Evolutionary conservation across 2,329 filamentous ascomycete species (phyloP).

Genomic region (Xylaria sp.): DNA sequence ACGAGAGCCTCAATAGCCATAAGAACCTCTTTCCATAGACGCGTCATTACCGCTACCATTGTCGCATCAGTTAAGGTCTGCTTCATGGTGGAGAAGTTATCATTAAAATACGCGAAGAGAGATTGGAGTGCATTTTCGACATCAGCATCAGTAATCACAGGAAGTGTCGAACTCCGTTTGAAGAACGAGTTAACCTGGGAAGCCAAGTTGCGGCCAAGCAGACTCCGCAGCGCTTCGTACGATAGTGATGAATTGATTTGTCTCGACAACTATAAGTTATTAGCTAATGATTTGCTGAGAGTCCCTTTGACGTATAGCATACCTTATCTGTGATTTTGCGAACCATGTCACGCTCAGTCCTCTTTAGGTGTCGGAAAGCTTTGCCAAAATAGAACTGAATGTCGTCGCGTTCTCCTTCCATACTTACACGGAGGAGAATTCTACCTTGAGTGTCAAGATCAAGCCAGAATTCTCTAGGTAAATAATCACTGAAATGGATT

Average conservation of each 20-base stretch:
- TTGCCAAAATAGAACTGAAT: constrained; percentile 99
- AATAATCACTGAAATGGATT: constrained; percentile 93
- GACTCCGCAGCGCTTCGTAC: constrained; percentile 73
- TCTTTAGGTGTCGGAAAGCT: constrained; percentile 91
- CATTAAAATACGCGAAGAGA: constrained; percentile 93
- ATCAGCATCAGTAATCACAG: constrained; percentile 71
- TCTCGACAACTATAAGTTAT: constrained; percentile 71
- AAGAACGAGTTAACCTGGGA: constrained; percentile 53
- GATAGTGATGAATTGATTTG: constrained; percentile 93
- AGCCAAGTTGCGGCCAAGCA: constrained; percentile 73
- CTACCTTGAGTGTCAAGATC: constrained; percentile 95
- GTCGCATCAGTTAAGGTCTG: constrained; percentile 90
- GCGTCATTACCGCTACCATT: constrained; percentile 99
- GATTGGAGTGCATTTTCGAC: constrained; percentile 82
- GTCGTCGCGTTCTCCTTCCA: constrained; percentile 98
- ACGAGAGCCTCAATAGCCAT: constrained; percentile 88
- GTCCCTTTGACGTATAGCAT: constrained; percentile 36
- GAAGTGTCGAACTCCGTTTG: constrained; percentile 60
- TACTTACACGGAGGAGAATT: constrained; percentile 87
- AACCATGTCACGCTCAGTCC: constrained; percentile 97
- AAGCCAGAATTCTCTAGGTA: constrained; percentile 96
- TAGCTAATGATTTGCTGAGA: constrained; percentile 8
- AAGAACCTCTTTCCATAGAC: constrained; percentile 96
- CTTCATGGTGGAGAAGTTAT: constrained; percentile 99
- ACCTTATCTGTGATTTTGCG: constrained; percentile 98